Percentiles rank a stretch among this genome's conserved stretches.
Evolutionary conservation across 768 basidiomycete genomes (phyloP).

Genomic region (Trametes punicea): DNA sequence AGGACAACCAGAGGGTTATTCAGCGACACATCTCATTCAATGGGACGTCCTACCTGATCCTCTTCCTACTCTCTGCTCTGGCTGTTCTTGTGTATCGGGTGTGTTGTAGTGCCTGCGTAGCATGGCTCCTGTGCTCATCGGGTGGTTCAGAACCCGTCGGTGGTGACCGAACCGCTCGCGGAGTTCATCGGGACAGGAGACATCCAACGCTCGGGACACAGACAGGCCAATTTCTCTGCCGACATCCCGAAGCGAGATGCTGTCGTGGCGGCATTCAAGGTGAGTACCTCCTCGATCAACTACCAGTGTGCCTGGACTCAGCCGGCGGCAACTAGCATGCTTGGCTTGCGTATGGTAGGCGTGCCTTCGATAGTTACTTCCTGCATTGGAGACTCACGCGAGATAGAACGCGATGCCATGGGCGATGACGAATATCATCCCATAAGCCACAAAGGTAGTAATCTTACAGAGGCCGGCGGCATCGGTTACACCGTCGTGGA

Average conservation of each 20-base stretch:
- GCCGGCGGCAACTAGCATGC: conserved; percentile 55
- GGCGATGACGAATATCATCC: conserved; percentile 93
- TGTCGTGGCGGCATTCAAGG: conserved; percentile 76
- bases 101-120: not conserved
- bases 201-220: not conserved
- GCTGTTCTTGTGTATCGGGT: conserved; percentile 17
- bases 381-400: conserved; percentile 4
- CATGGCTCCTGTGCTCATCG: not conserved
- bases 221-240: conserved; percentile 38
- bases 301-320: not conserved
- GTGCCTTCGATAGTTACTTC: conserved; percentile 7
- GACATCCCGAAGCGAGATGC: conserved; percentile 67
- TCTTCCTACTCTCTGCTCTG: conserved; percentile 7
- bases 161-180: conserved; percentile 5
- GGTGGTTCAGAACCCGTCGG: conserved; percentile 4
- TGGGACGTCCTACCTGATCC: conserved; percentile 10
- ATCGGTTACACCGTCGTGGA: conserved; percentile 91
- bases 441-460: conserved; percentile 65
- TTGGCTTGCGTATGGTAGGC: conserved; percentile 79
- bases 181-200: conserved; percentile 23
- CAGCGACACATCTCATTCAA: not conserved
- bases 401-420: conserved; percentile 81
- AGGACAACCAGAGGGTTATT: not conserved
- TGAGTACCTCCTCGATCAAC: conserved; percentile 31
- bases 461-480: conserved; percentile 72